Conservation (phyloP, 768 basidiomycete species). For the Collybia sordida region DNA sequence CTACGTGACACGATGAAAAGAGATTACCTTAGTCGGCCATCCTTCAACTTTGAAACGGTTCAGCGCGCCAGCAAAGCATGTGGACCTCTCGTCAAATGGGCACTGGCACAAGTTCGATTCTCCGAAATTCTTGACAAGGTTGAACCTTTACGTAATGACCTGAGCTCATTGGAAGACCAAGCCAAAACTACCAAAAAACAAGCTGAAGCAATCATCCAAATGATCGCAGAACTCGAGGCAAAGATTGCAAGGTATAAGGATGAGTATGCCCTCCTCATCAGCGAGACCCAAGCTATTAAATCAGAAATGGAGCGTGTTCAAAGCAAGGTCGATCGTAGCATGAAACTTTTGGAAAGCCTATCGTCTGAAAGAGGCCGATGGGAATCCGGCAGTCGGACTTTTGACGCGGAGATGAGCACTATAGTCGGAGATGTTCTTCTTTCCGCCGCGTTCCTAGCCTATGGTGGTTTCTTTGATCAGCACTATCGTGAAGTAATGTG, state of each 20-base stretch:
- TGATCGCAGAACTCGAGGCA: constrained; percentile 89
- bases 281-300: constrained; percentile 96
- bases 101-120: constrained; percentile 92
- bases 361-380: constrained; percentile 94
- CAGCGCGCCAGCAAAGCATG: constrained; percentile 96
- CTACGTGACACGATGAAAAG: constrained; percentile 90
- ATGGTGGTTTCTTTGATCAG: constrained; percentile 98
- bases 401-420: constrained; percentile 98
- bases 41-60: constrained; percentile 93
- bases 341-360: constrained; percentile 91
- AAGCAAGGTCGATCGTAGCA: constrained; percentile 94
- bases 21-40: constrained; percentile 88
- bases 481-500: constrained; percentile 97
- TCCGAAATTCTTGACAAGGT: constrained; percentile 97
- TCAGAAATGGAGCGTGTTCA: constrained; percentile 97
- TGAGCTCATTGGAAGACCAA: constrained; percentile 88
- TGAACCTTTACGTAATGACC: constrained; percentile 94
- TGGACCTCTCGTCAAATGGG: constrained; percentile 98
- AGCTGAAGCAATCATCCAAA: constrained; percentile 83
- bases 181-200: constrained; percentile 96
- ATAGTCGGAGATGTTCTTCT: constrained; percentile 96
- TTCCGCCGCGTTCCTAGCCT: constrained; percentile 95
- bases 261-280: constrained; percentile 95
- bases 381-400: constrained; percentile 93
- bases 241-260: constrained; percentile 95